phyloP scores from a whole-genome alignment of 495 filamentous ascomycete species.

The Amorphotheca resinae region DNA sequence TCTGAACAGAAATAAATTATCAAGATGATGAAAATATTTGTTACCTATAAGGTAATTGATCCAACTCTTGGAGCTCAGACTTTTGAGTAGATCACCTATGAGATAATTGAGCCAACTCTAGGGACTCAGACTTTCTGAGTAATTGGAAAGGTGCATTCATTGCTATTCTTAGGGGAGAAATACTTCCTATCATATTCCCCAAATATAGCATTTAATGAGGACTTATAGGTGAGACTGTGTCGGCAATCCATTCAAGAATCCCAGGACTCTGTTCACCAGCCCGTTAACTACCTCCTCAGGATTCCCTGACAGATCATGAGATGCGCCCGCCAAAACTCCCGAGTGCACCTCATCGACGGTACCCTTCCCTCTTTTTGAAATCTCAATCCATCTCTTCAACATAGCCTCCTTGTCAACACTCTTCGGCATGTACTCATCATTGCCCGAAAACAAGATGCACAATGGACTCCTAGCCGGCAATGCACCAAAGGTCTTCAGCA shows the following conservation, averaged over 20 bases:
- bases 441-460: conserved; percentile 54
- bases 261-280: conserved; percentile 39
- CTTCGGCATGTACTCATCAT: conserved; percentile 58
- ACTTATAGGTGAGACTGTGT: conserved; percentile 1
- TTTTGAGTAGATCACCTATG: too few relatives aligned
- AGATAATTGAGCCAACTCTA: too few relatives aligned
- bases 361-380: conserved; percentile 29
- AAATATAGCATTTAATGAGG: not conserved
- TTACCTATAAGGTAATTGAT: too few relatives aligned
- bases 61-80: too few relatives aligned
- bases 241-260: conserved; percentile 36
- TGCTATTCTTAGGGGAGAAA: too few relatives aligned
- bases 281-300: conserved; percentile 31
- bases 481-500: conserved; percentile 52
- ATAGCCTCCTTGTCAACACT: conserved; percentile 51
- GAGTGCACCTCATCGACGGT: conserved; percentile 39
- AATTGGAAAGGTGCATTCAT: too few relatives aligned
- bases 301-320: conserved; percentile 43
- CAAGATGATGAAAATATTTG: too few relatives aligned
- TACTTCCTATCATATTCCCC: too few relatives aligned
- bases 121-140: too few relatives aligned
- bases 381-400: conserved; percentile 48
- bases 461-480: conserved; percentile 42
- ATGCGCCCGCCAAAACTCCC: conserved; percentile 46
- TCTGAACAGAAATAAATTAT: too few relatives aligned